Evolutionary conservation across 75 land plant genomes (phyloP).

Genomic region (Ceratopteris richardii): DNA sequence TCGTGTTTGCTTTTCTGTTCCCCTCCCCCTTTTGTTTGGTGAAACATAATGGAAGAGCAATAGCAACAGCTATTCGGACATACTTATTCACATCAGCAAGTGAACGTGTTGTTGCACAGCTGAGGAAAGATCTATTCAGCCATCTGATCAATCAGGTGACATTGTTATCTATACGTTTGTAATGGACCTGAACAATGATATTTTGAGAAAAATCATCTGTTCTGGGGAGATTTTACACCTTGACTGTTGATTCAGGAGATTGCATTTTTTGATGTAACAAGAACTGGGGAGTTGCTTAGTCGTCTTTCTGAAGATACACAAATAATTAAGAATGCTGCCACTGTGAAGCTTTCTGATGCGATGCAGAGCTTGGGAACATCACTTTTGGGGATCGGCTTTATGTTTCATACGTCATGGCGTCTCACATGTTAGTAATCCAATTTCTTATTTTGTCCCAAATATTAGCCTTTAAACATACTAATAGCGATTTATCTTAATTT

Average conservation of each 20-base stretch:
- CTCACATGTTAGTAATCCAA: conserved; percentile 62
- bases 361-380: conserved; percentile 72
- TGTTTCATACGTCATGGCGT: conserved; percentile 90
- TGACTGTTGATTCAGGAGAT: conserved; percentile 52
- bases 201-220: not conserved
- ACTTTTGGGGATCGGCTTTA: conserved; percentile 74
- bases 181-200: not conserved
- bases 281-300: conserved; percentile 95
- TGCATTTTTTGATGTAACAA: conserved; percentile 92
- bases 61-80: conserved; percentile 70
- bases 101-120: conserved; percentile 90
- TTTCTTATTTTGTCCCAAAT: conserved; percentile 4
- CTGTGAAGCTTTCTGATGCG: conserved; percentile 91
- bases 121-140: conserved; percentile 62
- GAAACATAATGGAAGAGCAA: conserved; percentile 34
- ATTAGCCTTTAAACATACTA: too few relatives aligned
- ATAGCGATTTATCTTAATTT: too few relatives aligned
- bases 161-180: not conserved
- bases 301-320: conserved; percentile 96
- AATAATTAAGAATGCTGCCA: conserved; percentile 97
- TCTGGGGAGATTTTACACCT: not conserved
- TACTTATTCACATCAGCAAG: conserved; percentile 91
- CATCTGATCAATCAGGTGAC: conserved; percentile 80
- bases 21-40: too few relatives aligned
- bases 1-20: too few relatives aligned